These are phyloP conservation scores for Pyronema omphalodes DNA, from an alignment of 495 filamentous ascomycete genomes.

Conservation along the genomic window DNA sequence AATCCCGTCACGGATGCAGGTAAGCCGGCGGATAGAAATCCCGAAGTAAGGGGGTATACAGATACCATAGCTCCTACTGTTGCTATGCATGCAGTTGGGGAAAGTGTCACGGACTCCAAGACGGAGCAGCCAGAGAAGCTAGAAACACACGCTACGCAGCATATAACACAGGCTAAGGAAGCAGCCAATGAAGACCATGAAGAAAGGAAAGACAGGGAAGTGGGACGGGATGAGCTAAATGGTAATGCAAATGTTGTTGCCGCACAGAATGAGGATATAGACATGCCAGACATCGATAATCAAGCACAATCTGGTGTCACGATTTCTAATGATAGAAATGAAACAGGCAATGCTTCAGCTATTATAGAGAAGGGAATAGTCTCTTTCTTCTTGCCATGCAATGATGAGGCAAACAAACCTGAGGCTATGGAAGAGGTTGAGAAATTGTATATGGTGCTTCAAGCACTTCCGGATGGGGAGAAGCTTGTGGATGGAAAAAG, in stretches of 20 bases:
- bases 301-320: constrained; percentile 7
- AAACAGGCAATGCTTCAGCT: constrained; percentile 38
- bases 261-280: neutral
- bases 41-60: too few species aligned
- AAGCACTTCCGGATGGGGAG: constrained; percentile 51
- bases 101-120: constrained; percentile 6
- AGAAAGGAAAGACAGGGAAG: constrained; percentile 5
- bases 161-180: too few species aligned
- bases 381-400: constrained; percentile 78
- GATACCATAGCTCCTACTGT: too few species aligned
- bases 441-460: constrained; percentile 65
- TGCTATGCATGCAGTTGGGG: constrained; percentile 1
- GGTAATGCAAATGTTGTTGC: constrained; percentile 3
- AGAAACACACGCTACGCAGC: neutral
- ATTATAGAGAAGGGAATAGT: constrained; percentile 80
- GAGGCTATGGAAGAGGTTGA: constrained; percentile 52
- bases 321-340: constrained; percentile 13
- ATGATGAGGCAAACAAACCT: constrained; percentile 56
- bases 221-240: neutral
- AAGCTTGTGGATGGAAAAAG: constrained; percentile 41
- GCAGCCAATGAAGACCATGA: too few species aligned
- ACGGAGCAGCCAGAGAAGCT: neutral
- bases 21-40: too few species aligned
- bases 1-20: too few species aligned
- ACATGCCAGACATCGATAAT: neutral